phyloP scores from a whole-genome alignment of 2,329 filamentous ascomycete species.

The Fragosphaeria purpurea region DNA sequence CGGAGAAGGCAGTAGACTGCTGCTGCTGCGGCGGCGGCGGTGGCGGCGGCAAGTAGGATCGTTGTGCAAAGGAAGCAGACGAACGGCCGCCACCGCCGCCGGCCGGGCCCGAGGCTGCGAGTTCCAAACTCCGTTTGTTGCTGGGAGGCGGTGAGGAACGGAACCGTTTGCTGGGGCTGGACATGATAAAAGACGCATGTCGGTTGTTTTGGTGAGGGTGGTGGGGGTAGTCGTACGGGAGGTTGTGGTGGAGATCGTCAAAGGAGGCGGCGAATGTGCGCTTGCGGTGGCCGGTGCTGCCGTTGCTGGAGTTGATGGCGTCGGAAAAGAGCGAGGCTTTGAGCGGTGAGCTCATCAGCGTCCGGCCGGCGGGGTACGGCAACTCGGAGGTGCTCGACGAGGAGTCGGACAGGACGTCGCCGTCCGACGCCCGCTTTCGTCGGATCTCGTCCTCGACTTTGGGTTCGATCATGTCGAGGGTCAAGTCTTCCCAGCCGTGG shows the following conservation, averaged over 20 bases:
- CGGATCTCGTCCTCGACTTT: conserved; percentile 71
- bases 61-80: conserved; percentile 49
- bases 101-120: conserved; percentile 52
- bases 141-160: conserved; percentile 51
- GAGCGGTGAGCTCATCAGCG: conserved; percentile 75
- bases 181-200: conserved; percentile 21
- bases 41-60: conserved; percentile 35
- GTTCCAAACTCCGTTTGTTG: conserved; percentile 38
- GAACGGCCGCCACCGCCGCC: conserved; percentile 53
- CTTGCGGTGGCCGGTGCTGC: conserved; percentile 56
- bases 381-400: conserved; percentile 76
- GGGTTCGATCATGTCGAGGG: conserved; percentile 76
- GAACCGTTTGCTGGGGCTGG: conserved; percentile 58
- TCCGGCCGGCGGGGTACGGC: conserved; percentile 50
- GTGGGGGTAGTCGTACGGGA: conserved; percentile 10
- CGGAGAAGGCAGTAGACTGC: conserved; percentile 14
- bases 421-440: conserved; percentile 57
- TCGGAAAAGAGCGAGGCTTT: conserved; percentile 79
- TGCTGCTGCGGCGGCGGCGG: neutral
- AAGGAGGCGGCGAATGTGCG: conserved; percentile 52
- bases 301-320: conserved; percentile 60
- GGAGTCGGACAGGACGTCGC: conserved; percentile 74
- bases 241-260: conserved; percentile 27
- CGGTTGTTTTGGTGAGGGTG: conserved; percentile 12
- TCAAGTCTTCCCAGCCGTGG: conserved; percentile 87